A percentile compares a stretch with the other conserved stretches of the same genome.
Evolutionary conservation across 768 basidiomycete genomes (phyloP).

Genomic region (Basidioascus undulatus): DNA sequence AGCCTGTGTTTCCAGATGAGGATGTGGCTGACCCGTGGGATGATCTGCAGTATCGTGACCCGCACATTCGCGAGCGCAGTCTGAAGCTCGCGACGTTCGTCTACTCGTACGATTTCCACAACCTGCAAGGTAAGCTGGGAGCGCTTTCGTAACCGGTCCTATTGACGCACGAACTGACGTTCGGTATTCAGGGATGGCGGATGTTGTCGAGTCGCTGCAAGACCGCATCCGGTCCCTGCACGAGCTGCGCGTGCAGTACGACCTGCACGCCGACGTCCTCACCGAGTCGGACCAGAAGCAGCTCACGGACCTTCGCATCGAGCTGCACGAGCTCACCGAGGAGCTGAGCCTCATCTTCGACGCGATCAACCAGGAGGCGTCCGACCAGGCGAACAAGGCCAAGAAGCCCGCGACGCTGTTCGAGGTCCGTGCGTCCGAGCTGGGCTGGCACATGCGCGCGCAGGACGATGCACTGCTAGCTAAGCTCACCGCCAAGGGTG

Average conservation of each 20-base stretch:
- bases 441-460: constrained; percentile 68
- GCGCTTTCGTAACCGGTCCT: constrained; percentile 39
- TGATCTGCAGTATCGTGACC: constrained; percentile 82
- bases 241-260: constrained; percentile 19
- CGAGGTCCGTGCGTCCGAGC: constrained; percentile 56
- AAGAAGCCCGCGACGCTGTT: constrained; percentile 59
- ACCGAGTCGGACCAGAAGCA: constrained; percentile 22
- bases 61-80: constrained; percentile 48
- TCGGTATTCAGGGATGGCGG: constrained; percentile 9
- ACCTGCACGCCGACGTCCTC: constrained; percentile 15
- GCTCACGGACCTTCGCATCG: constrained; percentile 41
- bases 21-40: no score
- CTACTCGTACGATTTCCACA: constrained; percentile 70
- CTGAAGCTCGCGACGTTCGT: constrained; percentile 59
- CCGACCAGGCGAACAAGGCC: constrained; percentile 21
- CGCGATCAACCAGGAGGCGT: constrained; percentile 40
- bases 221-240: constrained; percentile 33
- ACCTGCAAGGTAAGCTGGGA: constrained; percentile 43
- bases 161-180: no score
- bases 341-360: constrained; percentile 68
- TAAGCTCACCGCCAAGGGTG: constrained; percentile 61
- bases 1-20: no score
- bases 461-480: constrained; percentile 45
- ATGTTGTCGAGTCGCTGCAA: constrained; percentile 28
- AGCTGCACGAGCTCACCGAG: constrained; percentile 45